phyloP scores from a whole-genome alignment of 768 basidiomycete species.

The Mycena polygramma region DNA sequence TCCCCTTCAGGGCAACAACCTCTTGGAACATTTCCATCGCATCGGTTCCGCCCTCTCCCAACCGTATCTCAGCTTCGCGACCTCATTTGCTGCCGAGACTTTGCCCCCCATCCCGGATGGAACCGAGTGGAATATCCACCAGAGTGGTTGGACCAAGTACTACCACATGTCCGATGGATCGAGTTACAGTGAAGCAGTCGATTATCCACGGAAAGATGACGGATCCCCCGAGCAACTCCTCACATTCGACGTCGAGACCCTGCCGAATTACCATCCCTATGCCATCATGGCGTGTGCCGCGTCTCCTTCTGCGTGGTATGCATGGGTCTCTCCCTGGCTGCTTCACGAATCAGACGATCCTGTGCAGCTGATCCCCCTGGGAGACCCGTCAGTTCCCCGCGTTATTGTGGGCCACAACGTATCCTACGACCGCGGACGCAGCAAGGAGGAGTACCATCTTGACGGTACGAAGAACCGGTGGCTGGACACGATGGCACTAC shows the following conservation, averaged over 20 bases:
- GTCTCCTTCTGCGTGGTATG: slow-evolving; percentile 90
- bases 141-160: slow-evolving; percentile 94
- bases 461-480: slow-evolving; percentile 79
- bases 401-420: slow-evolving; percentile 95
- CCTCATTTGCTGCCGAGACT: slow-evolving; percentile 61
- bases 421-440: slow-evolving; percentile 89
- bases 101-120: slow-evolving; percentile 72
- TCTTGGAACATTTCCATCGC: slow-evolving; percentile 91
- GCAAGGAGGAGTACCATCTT: slow-evolving; percentile 86
- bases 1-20: slow-evolving; percentile 80
- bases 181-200: slow-evolving; percentile 79
- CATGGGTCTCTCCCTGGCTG: slow-evolving; percentile 96
- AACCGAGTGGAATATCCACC: slow-evolving; percentile 46
- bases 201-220: slow-evolving; percentile 69
- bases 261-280: slow-evolving; percentile 85
- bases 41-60: slow-evolving; percentile 78
- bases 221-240: slow-evolving; percentile 80
- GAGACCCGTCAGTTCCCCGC: slow-evolving; percentile 63
- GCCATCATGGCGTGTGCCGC: slow-evolving; percentile 92
- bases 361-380: slow-evolving; percentile 83
- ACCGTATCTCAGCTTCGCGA: slow-evolving; percentile 83
- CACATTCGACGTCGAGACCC: slow-evolving; percentile 94
- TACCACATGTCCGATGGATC: slow-evolving; percentile 78
- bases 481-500: slow-evolving; percentile 94
- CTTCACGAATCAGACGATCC: slow-evolving; percentile 67